phyloP scores from a whole-genome alignment of 2,329 filamentous ascomycete species.

The Colletotrichum sp. region DNA sequence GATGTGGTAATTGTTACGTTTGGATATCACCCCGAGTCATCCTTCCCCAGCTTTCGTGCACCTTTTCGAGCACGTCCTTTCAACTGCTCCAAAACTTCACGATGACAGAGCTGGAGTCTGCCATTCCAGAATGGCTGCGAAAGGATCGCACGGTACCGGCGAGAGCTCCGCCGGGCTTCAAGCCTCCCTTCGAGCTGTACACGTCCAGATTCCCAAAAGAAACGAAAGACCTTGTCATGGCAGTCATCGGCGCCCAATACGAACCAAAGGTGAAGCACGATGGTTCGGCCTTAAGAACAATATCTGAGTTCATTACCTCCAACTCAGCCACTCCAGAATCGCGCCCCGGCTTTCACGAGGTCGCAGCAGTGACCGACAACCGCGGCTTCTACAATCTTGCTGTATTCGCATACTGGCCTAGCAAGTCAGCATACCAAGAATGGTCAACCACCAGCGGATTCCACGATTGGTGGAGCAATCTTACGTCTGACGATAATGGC shows the following conservation, averaged over 20 bases:
- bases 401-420: not conserved
- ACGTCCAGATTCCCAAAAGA: not conserved
- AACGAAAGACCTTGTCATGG: not conserved
- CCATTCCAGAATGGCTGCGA: not conserved
- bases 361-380: not conserved
- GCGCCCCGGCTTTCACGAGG: not conserved
- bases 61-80: not conserved
- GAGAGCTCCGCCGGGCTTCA: not conserved
- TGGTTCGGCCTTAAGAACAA: not conserved
- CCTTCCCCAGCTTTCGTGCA: not conserved
- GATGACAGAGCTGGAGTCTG: not conserved
- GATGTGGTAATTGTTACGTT: not conserved
- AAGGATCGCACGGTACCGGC: not conserved
- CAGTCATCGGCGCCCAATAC: not conserved
- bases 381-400: not conserved
- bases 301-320: not conserved
- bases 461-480: not conserved
- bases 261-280: fast-evolving
- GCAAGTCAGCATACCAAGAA: not conserved
- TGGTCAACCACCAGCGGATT: not conserved
- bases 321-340: fast-evolving
- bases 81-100: fast-evolving
- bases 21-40: not conserved
- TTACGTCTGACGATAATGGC: fast-evolving
- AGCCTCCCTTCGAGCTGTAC: not conserved